phyloP scores from a whole-genome alignment of 2,329 filamentous ascomycete genomes.

The Fusarium buxicola region DNA sequence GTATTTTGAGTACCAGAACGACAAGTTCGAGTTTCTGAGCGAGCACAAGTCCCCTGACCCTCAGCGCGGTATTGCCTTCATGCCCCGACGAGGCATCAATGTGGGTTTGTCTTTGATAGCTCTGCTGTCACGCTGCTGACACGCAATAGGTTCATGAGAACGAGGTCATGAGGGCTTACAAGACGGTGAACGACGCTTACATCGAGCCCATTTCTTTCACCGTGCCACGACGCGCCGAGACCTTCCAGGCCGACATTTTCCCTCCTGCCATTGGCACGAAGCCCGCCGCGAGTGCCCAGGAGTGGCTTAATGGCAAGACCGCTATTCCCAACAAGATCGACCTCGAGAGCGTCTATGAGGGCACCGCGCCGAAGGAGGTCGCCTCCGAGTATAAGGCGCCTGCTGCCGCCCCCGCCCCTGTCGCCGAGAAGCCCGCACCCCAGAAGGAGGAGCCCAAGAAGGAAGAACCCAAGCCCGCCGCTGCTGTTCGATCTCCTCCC shows the following conservation, averaged over 20 bases:
- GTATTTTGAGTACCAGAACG: slow-evolving; percentile 98
- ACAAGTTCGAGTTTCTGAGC: slow-evolving; percentile 97
- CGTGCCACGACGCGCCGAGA: slow-evolving; percentile 90
- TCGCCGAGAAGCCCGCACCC: slow-evolving; percentile 53
- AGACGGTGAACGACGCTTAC: slow-evolving; percentile 94
- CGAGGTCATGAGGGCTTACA: slow-evolving; percentile 94
- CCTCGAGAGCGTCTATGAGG: slow-evolving; percentile 91
- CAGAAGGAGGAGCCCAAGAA: slow-evolving; percentile 61
- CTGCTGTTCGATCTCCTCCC: slow-evolving; percentile 60
- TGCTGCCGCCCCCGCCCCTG: slow-evolving; percentile 57
- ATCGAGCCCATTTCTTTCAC: slow-evolving; percentile 99
- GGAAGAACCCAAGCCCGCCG: slow-evolving; percentile 65
- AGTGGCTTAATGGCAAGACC: slow-evolving; percentile 90
- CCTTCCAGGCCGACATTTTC: slow-evolving; percentile 97
- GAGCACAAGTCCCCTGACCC: slow-evolving; percentile 98
- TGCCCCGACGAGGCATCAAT: slow-evolving; percentile 95
- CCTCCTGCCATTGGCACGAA: slow-evolving; percentile 85
- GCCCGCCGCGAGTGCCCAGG: slow-evolving; percentile 80
- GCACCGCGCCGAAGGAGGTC: slow-evolving; percentile 82
- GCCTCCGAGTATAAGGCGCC: slow-evolving; percentile 74
- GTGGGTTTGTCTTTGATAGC: slow-evolving; percentile 57
- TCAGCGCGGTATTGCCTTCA: slow-evolving; percentile 92
- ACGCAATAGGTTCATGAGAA: slow-evolving; percentile 83
- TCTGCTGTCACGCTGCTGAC: slow-evolving; percentile 37
- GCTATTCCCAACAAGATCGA: slow-evolving; percentile 91